Conservation (phyloP, 2,329 filamentous ascomycete species). For the Peltaster fructicola region DNA sequence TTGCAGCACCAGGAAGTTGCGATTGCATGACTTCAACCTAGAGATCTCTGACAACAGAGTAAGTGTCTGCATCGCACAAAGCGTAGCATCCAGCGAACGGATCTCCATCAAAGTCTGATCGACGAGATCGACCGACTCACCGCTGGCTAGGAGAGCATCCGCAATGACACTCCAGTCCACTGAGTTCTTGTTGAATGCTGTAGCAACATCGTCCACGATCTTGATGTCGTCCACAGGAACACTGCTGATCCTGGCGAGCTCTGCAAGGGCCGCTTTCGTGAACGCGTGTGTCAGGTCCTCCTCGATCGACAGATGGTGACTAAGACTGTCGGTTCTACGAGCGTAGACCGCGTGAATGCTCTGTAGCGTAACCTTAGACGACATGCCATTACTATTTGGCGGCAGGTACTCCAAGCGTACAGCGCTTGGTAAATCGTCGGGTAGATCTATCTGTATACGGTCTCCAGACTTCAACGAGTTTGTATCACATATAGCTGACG, state of each 20-base stretch:
- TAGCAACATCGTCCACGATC: slow-evolving; percentile 5
- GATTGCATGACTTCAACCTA: slow-evolving; percentile 9
- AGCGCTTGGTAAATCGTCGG: slow-evolving; percentile 13
- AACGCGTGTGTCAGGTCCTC: slow-evolving; percentile 13
- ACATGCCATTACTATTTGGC: slow-evolving; percentile 4
- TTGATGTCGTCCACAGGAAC: slow-evolving; percentile 8
- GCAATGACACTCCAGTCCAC: slow-evolving; percentile 15
- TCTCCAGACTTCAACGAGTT: slow-evolving; percentile 9
- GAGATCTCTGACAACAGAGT: slow-evolving; percentile 11
- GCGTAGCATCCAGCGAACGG: slow-evolving; percentile 7
- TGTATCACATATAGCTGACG: slow-evolving; percentile 11
- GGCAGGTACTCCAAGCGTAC: slow-evolving; percentile 13
- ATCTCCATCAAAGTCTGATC: slow-evolving; percentile 6
- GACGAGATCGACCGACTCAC: slow-evolving; percentile 6
- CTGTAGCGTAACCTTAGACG: slow-evolving; percentile 11
- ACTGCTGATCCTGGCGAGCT: slow-evolving; percentile 9
- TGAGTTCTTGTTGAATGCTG: slow-evolving; percentile 1
- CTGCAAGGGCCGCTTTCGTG: slow-evolving; percentile 10
- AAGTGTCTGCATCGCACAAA: slow-evolving; percentile 9
- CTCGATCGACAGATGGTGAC: slow-evolving; percentile 12
- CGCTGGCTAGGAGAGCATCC: slow-evolving; percentile 8
- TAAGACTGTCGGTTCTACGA: slow-evolving; percentile 10
- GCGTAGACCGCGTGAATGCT: slow-evolving; percentile 13
- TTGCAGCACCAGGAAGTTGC: slow-evolving; percentile 12
- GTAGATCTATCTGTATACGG: slow-evolving; percentile 13